Percentiles rank a stretch among this genome's conserved stretches.
Evolutionary conservation across 768 basidiomycete species (phyloP).

Genomic region (Arthromyces matolae): DNA sequence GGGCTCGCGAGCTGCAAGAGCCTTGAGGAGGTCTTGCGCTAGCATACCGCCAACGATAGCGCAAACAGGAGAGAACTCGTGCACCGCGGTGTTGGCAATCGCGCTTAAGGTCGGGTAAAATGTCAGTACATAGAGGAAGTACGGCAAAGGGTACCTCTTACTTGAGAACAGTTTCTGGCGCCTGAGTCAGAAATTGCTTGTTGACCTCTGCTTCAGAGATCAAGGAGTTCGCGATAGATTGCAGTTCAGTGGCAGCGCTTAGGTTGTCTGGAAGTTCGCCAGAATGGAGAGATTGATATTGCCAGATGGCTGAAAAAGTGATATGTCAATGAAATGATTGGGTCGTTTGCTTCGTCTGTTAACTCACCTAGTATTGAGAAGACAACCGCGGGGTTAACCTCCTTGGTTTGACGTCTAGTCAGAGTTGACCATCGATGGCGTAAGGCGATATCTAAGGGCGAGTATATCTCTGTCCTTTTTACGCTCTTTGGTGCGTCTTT

Average conservation of each 20-base stretch:
- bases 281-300: constrained; percentile 62
- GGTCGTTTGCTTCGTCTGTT: background rate
- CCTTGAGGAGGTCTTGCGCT: constrained; percentile 92
- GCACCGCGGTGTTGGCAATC: constrained; percentile 62
- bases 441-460: constrained; percentile 59
- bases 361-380: constrained; percentile 68
- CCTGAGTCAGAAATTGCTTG: constrained; percentile 53
- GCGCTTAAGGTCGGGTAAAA: constrained; percentile 40
- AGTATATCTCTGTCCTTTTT: constrained; percentile 61
- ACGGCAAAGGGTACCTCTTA: constrained; percentile 37
- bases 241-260: constrained; percentile 51
- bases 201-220: constrained; percentile 65
- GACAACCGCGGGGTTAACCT: constrained; percentile 70
- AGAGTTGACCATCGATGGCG: constrained; percentile 65
- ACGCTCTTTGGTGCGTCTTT: constrained; percentile 57
- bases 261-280: constrained; percentile 53
- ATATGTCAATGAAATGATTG: background rate
- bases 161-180: constrained; percentile 63
- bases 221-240: constrained; percentile 59
- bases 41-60: constrained; percentile 94
- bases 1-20: constrained; percentile 84
- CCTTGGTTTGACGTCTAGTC: constrained; percentile 75
- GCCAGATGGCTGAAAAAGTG: constrained; percentile 66
- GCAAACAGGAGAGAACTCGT: constrained; percentile 91
- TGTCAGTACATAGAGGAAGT: constrained; percentile 6